phyloP scores from a whole-genome alignment of 1,284 basidiomycete genomes.

The Somion occarium region DNA sequence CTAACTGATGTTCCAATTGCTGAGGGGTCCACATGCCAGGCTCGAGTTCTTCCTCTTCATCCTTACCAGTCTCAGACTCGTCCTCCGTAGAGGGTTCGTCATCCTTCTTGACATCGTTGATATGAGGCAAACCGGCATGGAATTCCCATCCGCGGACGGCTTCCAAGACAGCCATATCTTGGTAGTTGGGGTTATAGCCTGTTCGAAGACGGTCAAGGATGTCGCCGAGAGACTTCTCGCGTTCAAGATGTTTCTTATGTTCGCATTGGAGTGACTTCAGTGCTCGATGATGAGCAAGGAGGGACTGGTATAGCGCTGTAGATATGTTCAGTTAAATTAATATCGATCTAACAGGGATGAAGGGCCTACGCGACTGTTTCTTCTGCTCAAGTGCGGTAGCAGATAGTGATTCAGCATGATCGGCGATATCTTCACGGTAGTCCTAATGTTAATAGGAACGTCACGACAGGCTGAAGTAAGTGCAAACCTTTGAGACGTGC shows the following conservation, averaged over 20 bases:
- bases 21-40: conserved; percentile 52
- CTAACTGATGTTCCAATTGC: conserved; percentile 57
- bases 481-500: conserved; percentile 55
- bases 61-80: conserved; percentile 19
- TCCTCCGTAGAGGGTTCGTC: conserved; percentile 30
- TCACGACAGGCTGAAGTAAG: not conserved
- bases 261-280: conserved; percentile 74
- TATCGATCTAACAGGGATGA: not conserved
- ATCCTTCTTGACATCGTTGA: conserved; percentile 50
- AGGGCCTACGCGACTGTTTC: conserved; percentile 75
- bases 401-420: conserved; percentile 70
- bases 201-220: conserved; percentile 79
- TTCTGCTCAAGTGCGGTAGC: conserved; percentile 73
- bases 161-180: conserved; percentile 98
- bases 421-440: conserved; percentile 68
- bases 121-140: conserved; percentile 66
- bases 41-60: conserved; percentile 37
- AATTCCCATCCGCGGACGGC: conserved; percentile 93
- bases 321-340: conserved; percentile 17
- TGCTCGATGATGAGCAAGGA: conserved; percentile 71
- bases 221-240: conserved; percentile 77
- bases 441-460: not conserved
- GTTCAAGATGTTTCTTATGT: conserved; percentile 67
- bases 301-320: conserved; percentile 76
- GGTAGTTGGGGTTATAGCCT: conserved; percentile 97